A percentile compares a stretch with the other conserved stretches of the same genome.
Evolutionary conservation across 768 basidiomycete genomes (phyloP).

Genomic region (Exidia glandulosa): DNA sequence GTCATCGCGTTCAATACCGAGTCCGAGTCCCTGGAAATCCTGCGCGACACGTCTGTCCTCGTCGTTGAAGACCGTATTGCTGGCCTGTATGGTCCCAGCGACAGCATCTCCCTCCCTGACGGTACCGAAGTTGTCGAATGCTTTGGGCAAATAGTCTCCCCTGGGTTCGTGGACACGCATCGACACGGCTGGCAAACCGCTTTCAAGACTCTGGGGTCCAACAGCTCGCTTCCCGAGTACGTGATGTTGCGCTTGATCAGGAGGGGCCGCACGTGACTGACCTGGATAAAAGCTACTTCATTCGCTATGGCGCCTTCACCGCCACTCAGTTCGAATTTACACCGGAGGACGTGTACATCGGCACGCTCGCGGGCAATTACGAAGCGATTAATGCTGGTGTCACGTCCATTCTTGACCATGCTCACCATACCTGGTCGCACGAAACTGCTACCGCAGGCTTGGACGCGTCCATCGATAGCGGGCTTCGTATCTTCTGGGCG

Average conservation of each 20-base stretch:
- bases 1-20: background rate
- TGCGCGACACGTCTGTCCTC: constrained; percentile 14
- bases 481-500: background rate
- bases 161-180: constrained; percentile 23
- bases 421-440: constrained; percentile 8
- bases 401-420: constrained; percentile 23
- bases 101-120: constrained; percentile 1
- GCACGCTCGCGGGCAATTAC: constrained; percentile 20
- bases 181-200: constrained; percentile 5
- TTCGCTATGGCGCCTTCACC: background rate
- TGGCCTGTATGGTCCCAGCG: constrained; percentile 13
- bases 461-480: background rate
- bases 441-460: background rate
- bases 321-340: constrained; percentile 8
- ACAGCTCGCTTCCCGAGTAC: background rate
- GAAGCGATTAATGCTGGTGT: constrained; percentile 21
- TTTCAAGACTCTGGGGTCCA: background rate
- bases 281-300: no score
- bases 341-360: constrained; percentile 17
- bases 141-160: constrained; percentile 17
- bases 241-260: no score
- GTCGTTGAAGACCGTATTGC: constrained; percentile 16
- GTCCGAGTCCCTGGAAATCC: background rate
- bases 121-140: constrained; percentile 18
- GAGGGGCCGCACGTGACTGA: no score